A percentile compares a stretch with the other conserved stretches of the same genome.
Evolutionary conservation across 1,284 basidiomycete genomes (phyloP).

Genomic region (Trichosporon asahii): DNA sequence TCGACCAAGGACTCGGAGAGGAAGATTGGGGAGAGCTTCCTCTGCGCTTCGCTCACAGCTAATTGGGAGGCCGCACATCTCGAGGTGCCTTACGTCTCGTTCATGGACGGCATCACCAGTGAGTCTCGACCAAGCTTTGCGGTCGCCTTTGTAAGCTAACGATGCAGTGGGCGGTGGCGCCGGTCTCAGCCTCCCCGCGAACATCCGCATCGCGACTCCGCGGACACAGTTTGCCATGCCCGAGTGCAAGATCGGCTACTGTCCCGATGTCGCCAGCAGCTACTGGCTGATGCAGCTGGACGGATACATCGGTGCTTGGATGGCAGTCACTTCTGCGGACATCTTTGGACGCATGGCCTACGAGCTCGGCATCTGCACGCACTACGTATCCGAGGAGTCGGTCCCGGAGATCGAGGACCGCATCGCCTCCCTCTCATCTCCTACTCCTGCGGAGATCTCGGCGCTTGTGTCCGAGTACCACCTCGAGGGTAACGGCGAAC

Average conservation of each 20-base stretch:
- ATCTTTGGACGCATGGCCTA: conserved; percentile 74
- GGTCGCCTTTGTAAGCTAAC: neutral
- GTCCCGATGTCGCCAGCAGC: conserved; percentile 71
- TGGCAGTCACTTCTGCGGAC: conserved; percentile 75
- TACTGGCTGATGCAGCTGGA: conserved; percentile 86
- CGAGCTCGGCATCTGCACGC: conserved; percentile 84
- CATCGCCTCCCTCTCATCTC: conserved; percentile 41
- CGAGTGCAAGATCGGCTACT: conserved; percentile 75
- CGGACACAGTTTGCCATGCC: conserved; percentile 92
- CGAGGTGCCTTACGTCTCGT: conserved; percentile 74
- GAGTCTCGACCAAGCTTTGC: conserved; percentile 43
- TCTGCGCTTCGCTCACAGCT: neutral
- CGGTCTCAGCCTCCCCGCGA: conserved; percentile 78
- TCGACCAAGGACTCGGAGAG: neutral
- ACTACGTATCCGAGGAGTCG: conserved; percentile 73
- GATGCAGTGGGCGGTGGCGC: conserved; percentile 88
- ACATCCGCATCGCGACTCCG: conserved; percentile 89
- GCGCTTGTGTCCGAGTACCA: conserved; percentile 32
- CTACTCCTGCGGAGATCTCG: conserved; percentile 25
- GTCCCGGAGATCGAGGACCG: conserved; percentile 61
- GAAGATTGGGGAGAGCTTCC: neutral
- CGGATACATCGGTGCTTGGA: conserved; percentile 86
- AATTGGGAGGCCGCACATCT: conserved; percentile 75
- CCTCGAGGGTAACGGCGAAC: conserved; percentile 52
- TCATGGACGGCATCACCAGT: conserved; percentile 81